Evolutionary conservation across 257 asterid genomes (phyloP).

Genomic region (Capsicum baccatum): DNA sequence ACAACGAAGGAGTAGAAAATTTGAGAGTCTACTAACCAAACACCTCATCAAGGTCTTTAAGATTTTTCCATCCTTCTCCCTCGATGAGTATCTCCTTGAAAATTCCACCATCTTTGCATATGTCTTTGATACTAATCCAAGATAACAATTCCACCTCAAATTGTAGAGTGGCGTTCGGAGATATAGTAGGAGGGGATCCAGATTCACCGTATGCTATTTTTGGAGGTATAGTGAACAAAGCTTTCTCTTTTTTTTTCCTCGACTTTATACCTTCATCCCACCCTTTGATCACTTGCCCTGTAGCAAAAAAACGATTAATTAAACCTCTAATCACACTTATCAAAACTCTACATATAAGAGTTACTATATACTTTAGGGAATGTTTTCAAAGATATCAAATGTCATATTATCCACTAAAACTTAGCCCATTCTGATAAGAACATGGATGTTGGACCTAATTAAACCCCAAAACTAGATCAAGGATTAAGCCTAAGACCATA

Average conservation of each 20-base stretch:
- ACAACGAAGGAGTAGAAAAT: background rate
- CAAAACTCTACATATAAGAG: background rate
- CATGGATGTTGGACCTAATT: background rate
- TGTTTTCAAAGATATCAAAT: background rate
- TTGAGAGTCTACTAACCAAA: conserved; percentile 38
- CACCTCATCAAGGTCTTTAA: conserved; percentile 64
- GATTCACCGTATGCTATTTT: conserved; percentile 63
- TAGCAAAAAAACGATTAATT: background rate
- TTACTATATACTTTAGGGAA: background rate
- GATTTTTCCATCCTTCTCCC: conserved; percentile 73
- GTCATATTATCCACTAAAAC: background rate
- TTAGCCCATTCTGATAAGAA: background rate
- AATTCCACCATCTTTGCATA: conserved; percentile 66
- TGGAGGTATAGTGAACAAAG: conserved; percentile 60
- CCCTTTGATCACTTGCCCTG: conserved; percentile 67
- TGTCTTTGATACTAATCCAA: conserved; percentile 59
- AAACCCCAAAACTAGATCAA: background rate
- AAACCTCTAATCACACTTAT: background rate
- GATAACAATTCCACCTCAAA: conserved; percentile 63
- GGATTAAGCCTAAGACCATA: background rate
- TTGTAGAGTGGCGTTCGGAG: conserved; percentile 59
- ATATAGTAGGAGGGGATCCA: conserved; percentile 63
- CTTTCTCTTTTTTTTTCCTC: conserved; percentile 67
- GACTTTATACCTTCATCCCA: conserved; percentile 68
- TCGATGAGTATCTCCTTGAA: conserved; percentile 50